Conservation (phyloP, 1,284 basidiomycete genomes). For the Cystobasidiaceae sp. region DNA sequence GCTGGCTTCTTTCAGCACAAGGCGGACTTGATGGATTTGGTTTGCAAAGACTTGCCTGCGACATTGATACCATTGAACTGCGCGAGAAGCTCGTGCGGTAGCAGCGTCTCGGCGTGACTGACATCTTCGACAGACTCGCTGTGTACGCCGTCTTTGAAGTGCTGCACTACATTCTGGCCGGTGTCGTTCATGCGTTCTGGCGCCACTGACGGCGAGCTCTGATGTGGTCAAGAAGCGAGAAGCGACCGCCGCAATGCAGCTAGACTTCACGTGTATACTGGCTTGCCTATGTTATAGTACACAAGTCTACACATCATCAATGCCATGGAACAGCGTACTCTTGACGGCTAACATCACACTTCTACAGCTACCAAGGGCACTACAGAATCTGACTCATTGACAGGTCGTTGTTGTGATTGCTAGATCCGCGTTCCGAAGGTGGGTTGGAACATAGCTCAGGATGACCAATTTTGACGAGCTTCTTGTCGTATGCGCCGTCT, state of each 20-base stretch:
- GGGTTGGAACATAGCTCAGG: conserved; percentile 55
- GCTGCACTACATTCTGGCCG: background rate
- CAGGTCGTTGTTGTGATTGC: conserved; percentile 3
- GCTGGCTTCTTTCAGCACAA: background rate
- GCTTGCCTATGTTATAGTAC: background rate
- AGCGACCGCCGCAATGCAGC: no score
- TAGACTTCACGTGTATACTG: background rate
- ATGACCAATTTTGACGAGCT: conserved; percentile 78
- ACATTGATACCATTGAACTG: conserved; percentile 51
- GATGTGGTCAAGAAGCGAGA: no score
- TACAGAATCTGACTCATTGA: conserved; percentile 1
- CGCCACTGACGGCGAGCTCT: no score
- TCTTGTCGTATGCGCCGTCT: conserved; percentile 67
- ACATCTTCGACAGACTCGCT: background rate
- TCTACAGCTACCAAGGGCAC: background rate
- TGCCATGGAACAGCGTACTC: background rate
- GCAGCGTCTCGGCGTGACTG: conserved; percentile 40
- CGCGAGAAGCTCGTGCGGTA: conserved; percentile 50
- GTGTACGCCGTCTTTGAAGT: background rate
- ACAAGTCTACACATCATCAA: background rate
- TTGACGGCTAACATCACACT: background rate
- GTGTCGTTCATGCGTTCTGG: background rate
- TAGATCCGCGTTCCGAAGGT: conserved; percentile 20
- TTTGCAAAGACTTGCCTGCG: conserved; percentile 44
- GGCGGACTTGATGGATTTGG: background rate